phyloP scores from a whole-genome alignment of 2,329 filamentous ascomycete species.

The Trichoderma harzianum region DNA sequence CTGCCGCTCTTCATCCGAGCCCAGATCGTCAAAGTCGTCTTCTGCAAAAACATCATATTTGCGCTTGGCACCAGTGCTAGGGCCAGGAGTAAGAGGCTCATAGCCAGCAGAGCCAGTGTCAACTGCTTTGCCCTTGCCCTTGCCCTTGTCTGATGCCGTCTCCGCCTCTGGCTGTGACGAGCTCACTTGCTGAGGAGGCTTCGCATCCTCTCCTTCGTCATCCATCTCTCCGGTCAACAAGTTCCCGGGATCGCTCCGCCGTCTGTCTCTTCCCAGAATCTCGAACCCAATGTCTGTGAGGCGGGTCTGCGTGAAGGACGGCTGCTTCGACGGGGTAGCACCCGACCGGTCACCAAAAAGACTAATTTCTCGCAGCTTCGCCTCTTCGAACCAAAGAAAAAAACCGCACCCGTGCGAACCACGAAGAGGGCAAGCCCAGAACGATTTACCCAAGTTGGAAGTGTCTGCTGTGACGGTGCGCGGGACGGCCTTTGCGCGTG shows the following conservation, averaged over 20 bases:
- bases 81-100: slow-evolving; percentile 7
- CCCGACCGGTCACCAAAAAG: slow-evolving; percentile 11
- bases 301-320: slow-evolving; percentile 29
- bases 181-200: background rate
- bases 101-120: background rate
- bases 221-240: background rate
- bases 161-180: slow-evolving; percentile 1
- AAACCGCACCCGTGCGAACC: slow-evolving; percentile 37
- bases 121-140: background rate
- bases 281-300: slow-evolving; percentile 31
- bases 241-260: slow-evolving; percentile 14
- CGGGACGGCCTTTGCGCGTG: slow-evolving; percentile 35
- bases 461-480: slow-evolving; percentile 38
- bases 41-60: slow-evolving; percentile 29
- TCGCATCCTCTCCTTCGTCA: background rate
- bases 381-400: slow-evolving; percentile 45
- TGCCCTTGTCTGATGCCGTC: background rate
- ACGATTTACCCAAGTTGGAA: slow-evolving; percentile 40
- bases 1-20: slow-evolving; percentile 39
- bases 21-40: slow-evolving; percentile 33
- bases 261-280: slow-evolving; percentile 24
- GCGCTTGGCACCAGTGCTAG: slow-evolving; percentile 27
- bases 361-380: slow-evolving; percentile 30
- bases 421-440: slow-evolving; percentile 40
- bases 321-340: slow-evolving; percentile 25